phyloP scores from a whole-genome alignment of 768 basidiomycete genomes.

The Saitozyma podzolica region DNA sequence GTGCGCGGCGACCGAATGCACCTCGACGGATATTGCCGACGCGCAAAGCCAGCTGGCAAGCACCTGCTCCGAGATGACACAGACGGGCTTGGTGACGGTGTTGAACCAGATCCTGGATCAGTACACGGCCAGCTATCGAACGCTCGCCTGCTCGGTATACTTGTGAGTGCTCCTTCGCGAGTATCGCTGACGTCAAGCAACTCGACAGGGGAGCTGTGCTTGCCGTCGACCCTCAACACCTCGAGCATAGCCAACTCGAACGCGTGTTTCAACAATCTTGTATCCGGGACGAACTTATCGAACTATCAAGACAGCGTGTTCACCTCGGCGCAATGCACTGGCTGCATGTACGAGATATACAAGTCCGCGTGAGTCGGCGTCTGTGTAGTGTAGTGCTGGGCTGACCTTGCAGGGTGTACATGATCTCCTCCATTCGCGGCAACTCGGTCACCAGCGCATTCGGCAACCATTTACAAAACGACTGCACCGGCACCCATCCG shows the following conservation, averaged over 20 bases:
- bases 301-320: conserved; percentile 42
- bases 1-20: conserved; percentile 30
- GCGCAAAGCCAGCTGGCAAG: conserved; percentile 24
- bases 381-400: background rate
- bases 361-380: conserved; percentile 43
- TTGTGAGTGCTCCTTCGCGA: conserved; percentile 34
- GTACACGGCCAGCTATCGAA: conserved; percentile 40
- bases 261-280: conserved; percentile 44
- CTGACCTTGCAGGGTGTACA: conserved; percentile 29
- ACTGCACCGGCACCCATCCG: conserved; percentile 24
- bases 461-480: conserved; percentile 38
- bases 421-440: conserved; percentile 32
- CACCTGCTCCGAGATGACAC: conserved; percentile 21
- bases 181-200: conserved; percentile 30
- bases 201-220: conserved; percentile 40
- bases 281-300: conserved; percentile 34
- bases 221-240: conserved; percentile 31
- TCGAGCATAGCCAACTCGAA: conserved; percentile 34
- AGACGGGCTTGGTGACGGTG: conserved; percentile 29
- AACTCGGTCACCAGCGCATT: conserved; percentile 25
- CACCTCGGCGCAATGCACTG: conserved; percentile 36
- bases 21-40: conserved; percentile 23
- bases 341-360: conserved; percentile 50
- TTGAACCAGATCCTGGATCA: conserved; percentile 31
- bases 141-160: conserved; percentile 45